Evolutionary conservation across 441 rosid species (phyloP).

Genomic region (Erodium chrysanthum): DNA sequence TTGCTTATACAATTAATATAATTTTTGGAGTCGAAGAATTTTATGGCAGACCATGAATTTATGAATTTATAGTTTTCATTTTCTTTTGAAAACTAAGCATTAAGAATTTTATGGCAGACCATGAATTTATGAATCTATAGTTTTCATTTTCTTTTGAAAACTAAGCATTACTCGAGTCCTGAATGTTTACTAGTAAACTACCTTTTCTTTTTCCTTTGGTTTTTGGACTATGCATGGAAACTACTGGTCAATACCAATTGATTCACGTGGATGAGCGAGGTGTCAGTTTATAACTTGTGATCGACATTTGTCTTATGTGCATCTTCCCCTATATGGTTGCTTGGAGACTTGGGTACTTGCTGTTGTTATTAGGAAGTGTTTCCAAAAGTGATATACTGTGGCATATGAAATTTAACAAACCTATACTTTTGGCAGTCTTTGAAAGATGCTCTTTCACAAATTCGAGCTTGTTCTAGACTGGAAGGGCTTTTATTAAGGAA

Average conservation of each 20-base stretch:
- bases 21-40: not conserved
- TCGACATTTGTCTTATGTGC: not conserved
- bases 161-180: not conserved
- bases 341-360: not conserved
- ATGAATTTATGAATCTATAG: not conserved
- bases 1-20: not conserved
- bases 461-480: conserved; percentile 67
- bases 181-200: not conserved
- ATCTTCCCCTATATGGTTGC: not conserved
- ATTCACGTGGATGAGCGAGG: not conserved
- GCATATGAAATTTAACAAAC: conserved; percentile 15
- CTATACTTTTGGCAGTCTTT: conserved; percentile 46
- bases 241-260: not conserved
- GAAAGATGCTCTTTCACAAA: conserved; percentile 63
- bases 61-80: not conserved
- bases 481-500: conserved; percentile 68
- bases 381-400: conserved; percentile 10
- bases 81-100: not conserved
- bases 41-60: not conserved
- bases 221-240: not conserved
- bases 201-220: not conserved
- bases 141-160: not conserved
- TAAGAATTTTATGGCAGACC: not conserved
- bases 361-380: conserved; percentile 6
- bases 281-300: not conserved